Evolutionary conservation across 192 early-diverging fungal genomes (phyloP).

Genomic region (Allomyces javanicus): DNA sequence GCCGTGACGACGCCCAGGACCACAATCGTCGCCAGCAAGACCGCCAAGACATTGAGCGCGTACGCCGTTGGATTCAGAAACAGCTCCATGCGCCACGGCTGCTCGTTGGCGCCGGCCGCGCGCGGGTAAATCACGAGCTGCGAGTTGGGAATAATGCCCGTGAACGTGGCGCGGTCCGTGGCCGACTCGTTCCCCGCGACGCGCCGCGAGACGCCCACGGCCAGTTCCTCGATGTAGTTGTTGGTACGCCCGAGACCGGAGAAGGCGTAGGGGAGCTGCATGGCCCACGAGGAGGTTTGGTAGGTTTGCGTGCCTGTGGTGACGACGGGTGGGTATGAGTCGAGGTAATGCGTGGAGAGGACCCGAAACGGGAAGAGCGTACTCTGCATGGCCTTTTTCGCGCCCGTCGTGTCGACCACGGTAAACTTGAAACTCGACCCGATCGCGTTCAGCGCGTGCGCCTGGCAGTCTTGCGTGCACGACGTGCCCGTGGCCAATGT

Average conservation of each 20-base stretch:
- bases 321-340: too few species aligned
- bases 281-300: slow-evolving; percentile 52
- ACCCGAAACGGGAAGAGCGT: background rate
- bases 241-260: slow-evolving; percentile 85
- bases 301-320: slow-evolving; percentile 5
- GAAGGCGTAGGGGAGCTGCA: slow-evolving; percentile 59
- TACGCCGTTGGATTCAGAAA: slow-evolving; percentile 76
- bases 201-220: slow-evolving; percentile 53
- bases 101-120: slow-evolving; percentile 21
- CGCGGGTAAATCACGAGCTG: slow-evolving; percentile 73
- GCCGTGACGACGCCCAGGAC: slow-evolving; percentile 50
- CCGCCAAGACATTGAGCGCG: slow-evolving; percentile 60
- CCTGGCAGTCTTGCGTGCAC: background rate
- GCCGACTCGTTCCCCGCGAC: slow-evolving; percentile 3
- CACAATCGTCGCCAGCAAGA: slow-evolving; percentile 46
- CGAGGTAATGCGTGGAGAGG: too few species aligned
- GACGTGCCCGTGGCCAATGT: slow-evolving; percentile 8
- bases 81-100: slow-evolving; percentile 60
- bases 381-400: slow-evolving; percentile 13
- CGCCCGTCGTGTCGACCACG: slow-evolving; percentile 55
- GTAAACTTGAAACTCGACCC: slow-evolving; percentile 52
- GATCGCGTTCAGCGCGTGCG: background rate
- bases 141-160: slow-evolving; percentile 84
- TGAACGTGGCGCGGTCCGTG: slow-evolving; percentile 39
- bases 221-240: slow-evolving; percentile 87